These are phyloP conservation scores for Neofusicoccum cordaticola DNA, from an alignment of 2,329 filamentous ascomycete genomes.

Conservation along the genomic window DNA sequence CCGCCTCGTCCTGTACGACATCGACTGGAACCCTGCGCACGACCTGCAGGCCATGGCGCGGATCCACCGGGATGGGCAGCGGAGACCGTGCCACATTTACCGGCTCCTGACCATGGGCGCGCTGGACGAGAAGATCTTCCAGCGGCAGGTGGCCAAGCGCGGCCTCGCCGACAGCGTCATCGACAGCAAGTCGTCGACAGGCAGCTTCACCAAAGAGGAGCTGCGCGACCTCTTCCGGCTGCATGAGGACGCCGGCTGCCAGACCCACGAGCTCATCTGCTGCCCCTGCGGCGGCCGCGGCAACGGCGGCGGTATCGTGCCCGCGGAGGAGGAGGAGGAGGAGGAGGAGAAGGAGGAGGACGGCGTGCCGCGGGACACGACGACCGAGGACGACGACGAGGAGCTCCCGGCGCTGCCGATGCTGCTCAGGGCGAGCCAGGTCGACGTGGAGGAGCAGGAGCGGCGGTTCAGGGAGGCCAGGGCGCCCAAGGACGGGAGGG, in stretches of 20 bases:
- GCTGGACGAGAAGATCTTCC: slow-evolving; percentile 73
- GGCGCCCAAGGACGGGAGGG: slow-evolving; percentile 30
- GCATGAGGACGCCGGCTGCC: slow-evolving; percentile 59
- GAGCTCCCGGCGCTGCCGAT: slow-evolving; percentile 30
- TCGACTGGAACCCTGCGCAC: slow-evolving; percentile 74
- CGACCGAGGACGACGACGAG: slow-evolving; percentile 26
- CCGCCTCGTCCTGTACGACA: slow-evolving; percentile 67
- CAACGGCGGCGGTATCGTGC: slow-evolving; percentile 19
- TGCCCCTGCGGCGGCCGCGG: slow-evolving; percentile 62
- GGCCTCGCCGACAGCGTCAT: slow-evolving; percentile 70
- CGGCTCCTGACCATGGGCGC: slow-evolving; percentile 65
- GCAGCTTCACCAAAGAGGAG: slow-evolving; percentile 65
- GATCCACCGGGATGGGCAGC: slow-evolving; percentile 71
- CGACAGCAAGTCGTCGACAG: slow-evolving; percentile 60
- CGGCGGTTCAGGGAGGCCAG: slow-evolving; percentile 36
- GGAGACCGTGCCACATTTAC: slow-evolving; percentile 66
- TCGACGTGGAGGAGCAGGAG: slow-evolving; percentile 48
- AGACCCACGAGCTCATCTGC: slow-evolving; percentile 66
- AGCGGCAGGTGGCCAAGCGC: slow-evolving; percentile 68
- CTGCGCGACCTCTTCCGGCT: slow-evolving; percentile 65
- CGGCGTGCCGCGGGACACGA: slow-evolving; percentile 7
- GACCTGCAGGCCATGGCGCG: slow-evolving; percentile 74
- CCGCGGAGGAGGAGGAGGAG: slow-evolving; percentile 17
- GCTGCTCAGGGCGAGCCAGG: slow-evolving; percentile 41
- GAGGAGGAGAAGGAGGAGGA: slow-evolving; percentile 20